phyloP scores from a whole-genome alignment of 805 yeast species.

The Yarrowia sp. region DNA sequence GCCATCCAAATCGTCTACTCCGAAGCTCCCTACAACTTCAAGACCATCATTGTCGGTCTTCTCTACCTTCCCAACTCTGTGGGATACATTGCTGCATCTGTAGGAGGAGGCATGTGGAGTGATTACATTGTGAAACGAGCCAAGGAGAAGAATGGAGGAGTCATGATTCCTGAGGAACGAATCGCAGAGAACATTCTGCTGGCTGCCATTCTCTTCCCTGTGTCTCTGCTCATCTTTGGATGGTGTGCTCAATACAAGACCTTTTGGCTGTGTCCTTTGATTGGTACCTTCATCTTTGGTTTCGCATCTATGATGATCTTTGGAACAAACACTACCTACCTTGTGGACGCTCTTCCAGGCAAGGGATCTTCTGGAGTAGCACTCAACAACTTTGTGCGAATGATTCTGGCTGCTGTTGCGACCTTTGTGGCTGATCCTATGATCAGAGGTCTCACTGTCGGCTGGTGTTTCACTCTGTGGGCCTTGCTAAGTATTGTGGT shows the following conservation, averaged over 20 bases:
- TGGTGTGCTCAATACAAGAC: constrained; percentile 75
- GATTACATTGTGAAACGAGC: constrained; percentile 65
- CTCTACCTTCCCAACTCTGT: constrained; percentile 85
- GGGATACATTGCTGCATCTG: constrained; percentile 74
- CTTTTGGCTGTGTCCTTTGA: constrained; percentile 79
- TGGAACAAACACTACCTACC: constrained; percentile 79
- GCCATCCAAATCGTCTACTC: constrained; percentile 70
- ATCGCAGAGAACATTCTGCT: constrained; percentile 73
- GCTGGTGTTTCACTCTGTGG: constrained; percentile 71
- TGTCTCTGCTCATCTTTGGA: constrained; percentile 75
- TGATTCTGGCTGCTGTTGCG: constrained; percentile 75
- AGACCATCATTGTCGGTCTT: constrained; percentile 69
- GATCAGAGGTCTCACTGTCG: constrained; percentile 69
- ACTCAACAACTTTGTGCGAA: constrained; percentile 75
- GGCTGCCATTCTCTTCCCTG: constrained; percentile 69
- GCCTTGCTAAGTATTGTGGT: constrained; percentile 55
- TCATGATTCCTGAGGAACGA: constrained; percentile 76
- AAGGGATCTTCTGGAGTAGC: constrained; percentile 91
- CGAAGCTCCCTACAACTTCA: constrained; percentile 71
- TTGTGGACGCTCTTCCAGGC: constrained; percentile 86
- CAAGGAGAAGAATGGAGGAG: constrained; percentile 64
- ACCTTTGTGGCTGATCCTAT: constrained; percentile 79
- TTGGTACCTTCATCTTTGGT: constrained; percentile 84
- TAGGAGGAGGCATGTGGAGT: constrained; percentile 83
- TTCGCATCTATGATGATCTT: constrained; percentile 83